Conservation (phyloP, 345 rosid genomes). For the Populus tremula region DNA sequence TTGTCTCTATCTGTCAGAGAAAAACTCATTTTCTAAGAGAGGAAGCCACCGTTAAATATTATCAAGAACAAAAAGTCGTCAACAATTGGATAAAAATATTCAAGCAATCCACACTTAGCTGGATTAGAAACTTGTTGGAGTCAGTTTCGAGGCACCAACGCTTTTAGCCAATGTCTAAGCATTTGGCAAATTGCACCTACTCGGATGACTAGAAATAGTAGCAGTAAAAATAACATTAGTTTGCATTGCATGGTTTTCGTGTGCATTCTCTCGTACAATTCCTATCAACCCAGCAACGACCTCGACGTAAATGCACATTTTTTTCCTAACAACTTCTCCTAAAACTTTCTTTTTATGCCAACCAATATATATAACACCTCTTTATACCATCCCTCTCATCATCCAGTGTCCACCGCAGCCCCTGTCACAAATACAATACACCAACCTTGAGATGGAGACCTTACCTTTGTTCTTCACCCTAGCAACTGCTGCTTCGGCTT, state of each 20-base stretch:
- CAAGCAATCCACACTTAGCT: background rate
- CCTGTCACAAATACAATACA: background rate
- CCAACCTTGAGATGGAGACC: slow-evolving; percentile 47
- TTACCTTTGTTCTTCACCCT: slow-evolving; percentile 20
- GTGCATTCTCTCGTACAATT: slow-evolving; percentile 20
- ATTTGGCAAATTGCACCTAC: slow-evolving; percentile 5
- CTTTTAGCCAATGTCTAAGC: background rate
- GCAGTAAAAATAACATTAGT: background rate
- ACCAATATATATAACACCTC: slow-evolving; percentile 23
- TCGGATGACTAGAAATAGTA: background rate
- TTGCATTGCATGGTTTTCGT: slow-evolving; percentile 35
- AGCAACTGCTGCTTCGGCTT: slow-evolving; percentile 41
- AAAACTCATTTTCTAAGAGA: background rate
- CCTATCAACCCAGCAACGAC: slow-evolving; percentile 47
- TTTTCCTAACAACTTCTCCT: slow-evolving; percentile 77
- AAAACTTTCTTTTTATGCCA: slow-evolving; percentile 32
- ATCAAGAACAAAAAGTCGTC: background rate
- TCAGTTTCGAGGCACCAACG: background rate
- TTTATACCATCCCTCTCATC: background rate
- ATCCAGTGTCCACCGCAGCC: background rate
- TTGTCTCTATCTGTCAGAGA: background rate
- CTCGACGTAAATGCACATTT: slow-evolving; percentile 1
- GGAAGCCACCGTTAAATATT: background rate
- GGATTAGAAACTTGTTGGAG: background rate
- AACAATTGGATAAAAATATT: background rate